Percentiles rank a stretch among this genome's conserved stretches.
phyloP scores from a whole-genome alignment of 75 land plant species.

The Selaginella moellendorffii region DNA sequence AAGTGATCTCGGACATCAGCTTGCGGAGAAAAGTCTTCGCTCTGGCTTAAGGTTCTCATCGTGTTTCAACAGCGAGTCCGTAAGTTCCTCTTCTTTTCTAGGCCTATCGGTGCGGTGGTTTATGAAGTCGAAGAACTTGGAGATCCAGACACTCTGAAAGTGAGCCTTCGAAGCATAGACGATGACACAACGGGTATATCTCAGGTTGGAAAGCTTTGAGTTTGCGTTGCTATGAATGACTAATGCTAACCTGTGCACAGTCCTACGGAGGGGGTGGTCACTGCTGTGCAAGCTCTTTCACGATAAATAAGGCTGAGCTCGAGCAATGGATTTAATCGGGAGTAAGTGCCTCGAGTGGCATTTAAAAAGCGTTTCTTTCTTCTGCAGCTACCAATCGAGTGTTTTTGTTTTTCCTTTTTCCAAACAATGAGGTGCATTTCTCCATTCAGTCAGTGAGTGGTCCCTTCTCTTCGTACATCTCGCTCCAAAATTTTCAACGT shows the following conservation, averaged over 20 bases:
- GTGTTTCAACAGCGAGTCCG: background rate
- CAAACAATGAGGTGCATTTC: no score
- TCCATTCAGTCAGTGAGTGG: no score
- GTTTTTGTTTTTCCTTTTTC: no score
- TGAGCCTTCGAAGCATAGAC: constrained; percentile 64
- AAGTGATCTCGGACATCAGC: constrained; percentile 77
- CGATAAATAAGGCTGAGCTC: constrained; percentile 41
- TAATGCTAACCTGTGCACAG: constrained; percentile 17
- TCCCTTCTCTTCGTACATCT: no score
- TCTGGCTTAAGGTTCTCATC: constrained; percentile 28
- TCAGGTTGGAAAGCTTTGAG: constrained; percentile 23
- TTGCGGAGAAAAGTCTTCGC: constrained; percentile 52
- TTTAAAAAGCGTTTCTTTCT: no score
- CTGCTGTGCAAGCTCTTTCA: constrained; percentile 73
- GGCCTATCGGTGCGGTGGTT: constrained; percentile 83
- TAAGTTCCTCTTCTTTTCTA: constrained; percentile 7
- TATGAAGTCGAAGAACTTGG: constrained; percentile 52
- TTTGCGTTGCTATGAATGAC: background rate
- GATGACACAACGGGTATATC: constrained; percentile 67
- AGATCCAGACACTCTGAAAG: constrained; percentile 39
- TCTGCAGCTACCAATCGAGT: no score
- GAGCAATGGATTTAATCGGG: constrained; percentile 33
- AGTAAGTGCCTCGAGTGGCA: background rate
- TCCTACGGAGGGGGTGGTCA: constrained; percentile 82
- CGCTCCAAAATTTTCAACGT: no score